Evolutionary conservation across 768 basidiomycete species (phyloP), one percentile per base, ranked within the genome.

Genomic region (Boletus sp.): DNA sequence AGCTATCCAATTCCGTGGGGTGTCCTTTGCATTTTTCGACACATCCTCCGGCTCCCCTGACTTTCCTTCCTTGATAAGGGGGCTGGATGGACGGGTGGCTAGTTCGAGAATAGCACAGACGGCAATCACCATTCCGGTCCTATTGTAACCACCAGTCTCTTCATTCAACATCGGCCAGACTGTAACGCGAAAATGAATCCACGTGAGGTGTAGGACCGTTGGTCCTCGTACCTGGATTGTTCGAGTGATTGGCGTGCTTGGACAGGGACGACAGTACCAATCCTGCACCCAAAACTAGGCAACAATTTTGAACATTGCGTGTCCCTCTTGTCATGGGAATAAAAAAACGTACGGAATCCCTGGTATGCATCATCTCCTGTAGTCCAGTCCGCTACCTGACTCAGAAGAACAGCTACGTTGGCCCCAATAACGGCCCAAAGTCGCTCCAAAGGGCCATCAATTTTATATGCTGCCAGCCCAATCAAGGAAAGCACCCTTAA

Each of bases 111-210:
- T 70, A 0, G 89, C 82, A 8, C 84, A 65, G 10, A 79, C 44
- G 1, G 83, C 87, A 2, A 92, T 67, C 1, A 68, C 41, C 25
- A 92, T 67, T 5, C 89, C 87, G 2, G 75, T 79, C 62, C 79
- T 83, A 67, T 93, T 92, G 71, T 80, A 85, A 14, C 87, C 84
- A 15, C 83, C 85, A 0, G 84, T 83, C 27, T 77, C 71, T 50
- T 77, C 77, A 59, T 89, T 78, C 25, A 89, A 77, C 64, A 89
- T 82, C 1, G 87, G 85, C 92, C 92, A 95, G 29, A 93, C 87
- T 89, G 48, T 19, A 25, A 42, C 9, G 46, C 33, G 30, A 41
- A 19, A 23, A 40, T 45, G 15, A 50, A 25, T 14, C n/a, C 11
- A 62, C 65, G n/a, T 11, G 15, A 50, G 9, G 6, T 9, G 7